phyloP scores from a whole-genome alignment of 116 monocot genomes.

The Iris pallida region DNA sequence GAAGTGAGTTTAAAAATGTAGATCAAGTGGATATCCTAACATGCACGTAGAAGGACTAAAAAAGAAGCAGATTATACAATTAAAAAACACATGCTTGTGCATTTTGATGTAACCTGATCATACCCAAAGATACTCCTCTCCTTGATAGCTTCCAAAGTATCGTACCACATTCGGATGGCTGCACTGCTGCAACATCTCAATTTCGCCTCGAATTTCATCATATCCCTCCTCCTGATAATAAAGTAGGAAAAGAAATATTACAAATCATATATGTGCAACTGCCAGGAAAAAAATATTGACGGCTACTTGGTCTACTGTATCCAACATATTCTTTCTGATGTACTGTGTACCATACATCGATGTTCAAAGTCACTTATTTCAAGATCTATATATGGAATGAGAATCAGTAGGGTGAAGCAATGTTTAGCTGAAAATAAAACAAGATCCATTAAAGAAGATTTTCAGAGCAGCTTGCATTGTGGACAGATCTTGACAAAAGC shows the following conservation, averaged over 20 bases:
- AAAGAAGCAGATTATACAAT: neutral
- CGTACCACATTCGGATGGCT: conserved; percentile 99
- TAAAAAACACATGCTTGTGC: neutral
- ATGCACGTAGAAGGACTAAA: neutral
- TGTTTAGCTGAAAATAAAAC: too few species aligned
- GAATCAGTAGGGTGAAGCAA: too few species aligned
- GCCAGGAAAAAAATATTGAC: neutral
- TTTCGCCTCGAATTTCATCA: conserved; percentile 98
- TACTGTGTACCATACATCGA: too few species aligned
- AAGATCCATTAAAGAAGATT: too few species aligned
- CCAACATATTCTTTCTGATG: too few species aligned
- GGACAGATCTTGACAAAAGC: too few species aligned
- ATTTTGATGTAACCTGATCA: conserved; percentile 5
- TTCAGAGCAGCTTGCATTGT: too few species aligned
- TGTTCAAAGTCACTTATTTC: too few species aligned
- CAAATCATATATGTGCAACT: conserved; percentile 2
- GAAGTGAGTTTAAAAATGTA: neutral
- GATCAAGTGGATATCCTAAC: too few species aligned
- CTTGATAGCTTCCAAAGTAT: conserved; percentile 98
- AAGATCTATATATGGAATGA: too few species aligned
- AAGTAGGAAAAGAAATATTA: too few species aligned
- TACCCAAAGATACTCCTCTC: conserved; percentile 99
- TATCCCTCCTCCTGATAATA: conserved; percentile 88
- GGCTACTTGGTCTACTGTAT: too few species aligned
- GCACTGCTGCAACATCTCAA: conserved; percentile 99